phyloP scores from a whole-genome alignment of 2,329 filamentous ascomycete species.

The Aspergillus tamarii region DNA sequence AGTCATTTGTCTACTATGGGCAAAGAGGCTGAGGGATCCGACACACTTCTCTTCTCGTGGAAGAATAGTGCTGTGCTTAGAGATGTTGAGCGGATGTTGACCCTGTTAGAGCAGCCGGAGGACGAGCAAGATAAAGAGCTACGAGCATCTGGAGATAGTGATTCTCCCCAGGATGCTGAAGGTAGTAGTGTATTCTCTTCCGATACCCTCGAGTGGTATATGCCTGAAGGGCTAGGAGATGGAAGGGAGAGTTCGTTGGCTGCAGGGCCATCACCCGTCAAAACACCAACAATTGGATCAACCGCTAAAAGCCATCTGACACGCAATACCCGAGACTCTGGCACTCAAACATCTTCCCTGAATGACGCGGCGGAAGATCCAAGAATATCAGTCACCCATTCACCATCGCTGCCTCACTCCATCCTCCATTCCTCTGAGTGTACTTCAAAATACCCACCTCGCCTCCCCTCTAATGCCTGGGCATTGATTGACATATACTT shows the following conservation, averaged over 20 bases:
- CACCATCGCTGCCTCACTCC: not conserved
- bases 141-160: conserved; percentile 25
- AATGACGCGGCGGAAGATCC: conserved; percentile 2
- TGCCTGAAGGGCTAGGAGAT: conserved; percentile 30
- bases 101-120: conserved; percentile 42
- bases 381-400: not conserved
- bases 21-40: conserved; percentile 51
- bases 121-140: conserved; percentile 41
- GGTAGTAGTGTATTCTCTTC: conserved; percentile 36
- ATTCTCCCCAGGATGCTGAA: conserved; percentile 34
- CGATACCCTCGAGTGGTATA: conserved; percentile 38
- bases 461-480: conserved; percentile 55
- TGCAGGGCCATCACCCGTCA: conserved; percentile 30
- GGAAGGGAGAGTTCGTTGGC: conserved; percentile 24
- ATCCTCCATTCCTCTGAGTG: not conserved
- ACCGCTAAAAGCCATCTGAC: conserved; percentile 14
- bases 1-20: conserved; percentile 40
- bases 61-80: conserved; percentile 64
- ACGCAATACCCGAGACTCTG: conserved; percentile 28
- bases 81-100: conserved; percentile 66
- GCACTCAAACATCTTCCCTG: conserved; percentile 27
- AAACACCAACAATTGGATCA: conserved; percentile 23
- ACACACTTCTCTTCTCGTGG: conserved; percentile 65
- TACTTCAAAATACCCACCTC: conserved; percentile 37
- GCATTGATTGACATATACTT: conserved; percentile 73